Conservation (phyloP, 2,329 filamentous ascomycete genomes). For the Trichoderma afroharzianum region DNA sequence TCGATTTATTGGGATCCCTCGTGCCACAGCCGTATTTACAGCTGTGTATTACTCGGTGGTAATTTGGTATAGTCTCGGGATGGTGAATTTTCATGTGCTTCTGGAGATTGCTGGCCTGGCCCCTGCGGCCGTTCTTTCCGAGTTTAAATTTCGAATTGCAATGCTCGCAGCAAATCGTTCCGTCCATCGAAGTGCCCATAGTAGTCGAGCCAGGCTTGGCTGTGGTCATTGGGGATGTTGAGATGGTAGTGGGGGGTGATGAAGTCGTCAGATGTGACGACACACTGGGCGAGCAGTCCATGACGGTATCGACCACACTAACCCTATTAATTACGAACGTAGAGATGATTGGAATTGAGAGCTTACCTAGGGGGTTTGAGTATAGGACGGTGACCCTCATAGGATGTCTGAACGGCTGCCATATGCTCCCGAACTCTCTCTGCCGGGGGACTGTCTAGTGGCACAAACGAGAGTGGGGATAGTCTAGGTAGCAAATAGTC, state of each 20-base stretch:
- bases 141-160: not conserved
- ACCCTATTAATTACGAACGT: not conserved
- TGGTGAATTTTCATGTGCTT: not conserved
- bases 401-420: not conserved
- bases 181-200: not conserved
- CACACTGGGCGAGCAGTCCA: not conserved
- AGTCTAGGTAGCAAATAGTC: not conserved
- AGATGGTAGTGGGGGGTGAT: not conserved
- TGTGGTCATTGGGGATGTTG: not conserved
- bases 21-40: not conserved
- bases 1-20: not conserved
- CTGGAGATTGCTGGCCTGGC: not conserved
- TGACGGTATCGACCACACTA: not conserved
- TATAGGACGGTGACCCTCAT: not conserved
- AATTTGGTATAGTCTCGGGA: not conserved
- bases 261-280: not conserved
- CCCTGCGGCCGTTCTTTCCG: not conserved
- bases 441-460: not conserved
- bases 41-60: not conserved
- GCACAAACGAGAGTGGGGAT: no score
- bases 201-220: not conserved
- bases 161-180: not conserved
- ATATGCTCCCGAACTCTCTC: not conserved
- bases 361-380: not conserved
- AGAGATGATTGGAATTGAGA: not conserved